A percentile compares a stretch with the other conserved stretches of the same genome.
phyloP scores from a whole-genome alignment of 768 basidiomycete genomes.

The Mycena sanguinolenta region DNA sequence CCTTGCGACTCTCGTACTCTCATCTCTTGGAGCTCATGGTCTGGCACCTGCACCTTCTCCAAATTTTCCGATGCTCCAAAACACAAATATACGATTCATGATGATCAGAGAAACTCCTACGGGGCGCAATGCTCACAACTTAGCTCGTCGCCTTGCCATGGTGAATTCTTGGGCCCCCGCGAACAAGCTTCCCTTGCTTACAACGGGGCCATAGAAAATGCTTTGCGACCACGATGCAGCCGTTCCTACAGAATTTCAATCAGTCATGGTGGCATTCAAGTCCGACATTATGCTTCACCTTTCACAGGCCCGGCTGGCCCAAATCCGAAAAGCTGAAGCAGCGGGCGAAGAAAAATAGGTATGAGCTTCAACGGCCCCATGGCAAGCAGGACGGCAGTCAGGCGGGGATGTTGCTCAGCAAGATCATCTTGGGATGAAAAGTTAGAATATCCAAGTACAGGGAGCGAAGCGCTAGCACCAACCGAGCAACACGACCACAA shows the following conservation, averaged over 20 bases:
- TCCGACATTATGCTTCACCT: slow-evolving; percentile 40
- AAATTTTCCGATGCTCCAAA: too few relatives aligned
- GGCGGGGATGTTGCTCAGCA: slow-evolving; percentile 51
- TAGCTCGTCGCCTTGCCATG: too few relatives aligned
- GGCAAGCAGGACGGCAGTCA: slow-evolving; percentile 43
- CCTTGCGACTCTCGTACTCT: too few relatives aligned
- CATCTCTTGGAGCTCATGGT: too few relatives aligned
- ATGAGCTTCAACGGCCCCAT: slow-evolving; percentile 43
- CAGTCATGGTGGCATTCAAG: background rate
- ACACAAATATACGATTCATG: too few relatives aligned
- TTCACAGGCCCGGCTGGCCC: slow-evolving; percentile 48
- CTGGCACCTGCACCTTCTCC: too few relatives aligned
- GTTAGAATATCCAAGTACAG: background rate
- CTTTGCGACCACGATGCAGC: slow-evolving; percentile 53
- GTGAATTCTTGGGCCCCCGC: too few relatives aligned
- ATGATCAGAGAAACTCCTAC: too few relatives aligned
- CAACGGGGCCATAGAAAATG: slow-evolving; percentile 48
- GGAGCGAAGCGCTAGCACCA: slow-evolving; percentile 6
- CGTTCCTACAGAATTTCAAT: slow-evolving; percentile 46
- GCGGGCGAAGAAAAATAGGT: slow-evolving; percentile 49
- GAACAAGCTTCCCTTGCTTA: slow-evolving; percentile 47
- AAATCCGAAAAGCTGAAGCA: slow-evolving; percentile 53
- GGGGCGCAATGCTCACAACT: too few relatives aligned
- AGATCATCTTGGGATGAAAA: slow-evolving; percentile 50
- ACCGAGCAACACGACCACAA: slow-evolving; percentile 45